Percentiles rank a stretch among this genome's conserved stretches.
phyloP scores from a whole-genome alignment of 1,284 basidiomycete genomes.

The Flammula alnicola region DNA sequence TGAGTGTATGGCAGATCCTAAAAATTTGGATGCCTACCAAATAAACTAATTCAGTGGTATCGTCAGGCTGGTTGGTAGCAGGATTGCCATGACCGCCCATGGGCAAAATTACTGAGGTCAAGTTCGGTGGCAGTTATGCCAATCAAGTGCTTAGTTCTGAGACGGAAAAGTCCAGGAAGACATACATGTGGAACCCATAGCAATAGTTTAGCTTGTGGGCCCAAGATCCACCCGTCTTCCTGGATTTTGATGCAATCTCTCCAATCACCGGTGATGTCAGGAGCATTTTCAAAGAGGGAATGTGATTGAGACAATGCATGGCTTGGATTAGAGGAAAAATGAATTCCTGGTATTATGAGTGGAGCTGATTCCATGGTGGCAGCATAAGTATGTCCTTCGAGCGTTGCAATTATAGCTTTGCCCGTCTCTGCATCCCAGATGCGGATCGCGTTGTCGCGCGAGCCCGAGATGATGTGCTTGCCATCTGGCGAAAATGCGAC shows the following conservation, averaged over 20 bases:
- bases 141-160: not conserved
- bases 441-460: conserved; percentile 8
- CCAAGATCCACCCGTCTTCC: not conserved
- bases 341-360: not conserved
- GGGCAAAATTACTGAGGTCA: conserved; percentile 1
- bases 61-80: too few species aligned
- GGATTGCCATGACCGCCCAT: conserved; percentile 3
- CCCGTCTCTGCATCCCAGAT: conserved; percentile 17
- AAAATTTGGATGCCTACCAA: too few species aligned
- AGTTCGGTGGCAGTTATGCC: not conserved
- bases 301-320: not conserved
- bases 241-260: not conserved
- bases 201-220: not conserved
- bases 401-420: not conserved
- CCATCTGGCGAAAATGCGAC: conserved; percentile 16
- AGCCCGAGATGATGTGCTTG: conserved; percentile 14
- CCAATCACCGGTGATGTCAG: not conserved
- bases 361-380: not conserved
- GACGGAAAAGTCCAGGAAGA: not conserved
- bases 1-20: too few species aligned
- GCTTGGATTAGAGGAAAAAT: not conserved
- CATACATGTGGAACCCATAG: not conserved
- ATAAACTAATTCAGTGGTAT: too few species aligned
- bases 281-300: not conserved
- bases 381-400: not conserved